phyloP scores from a whole-genome alignment of 257 asterid species.

The Ballota nigra region DNA sequence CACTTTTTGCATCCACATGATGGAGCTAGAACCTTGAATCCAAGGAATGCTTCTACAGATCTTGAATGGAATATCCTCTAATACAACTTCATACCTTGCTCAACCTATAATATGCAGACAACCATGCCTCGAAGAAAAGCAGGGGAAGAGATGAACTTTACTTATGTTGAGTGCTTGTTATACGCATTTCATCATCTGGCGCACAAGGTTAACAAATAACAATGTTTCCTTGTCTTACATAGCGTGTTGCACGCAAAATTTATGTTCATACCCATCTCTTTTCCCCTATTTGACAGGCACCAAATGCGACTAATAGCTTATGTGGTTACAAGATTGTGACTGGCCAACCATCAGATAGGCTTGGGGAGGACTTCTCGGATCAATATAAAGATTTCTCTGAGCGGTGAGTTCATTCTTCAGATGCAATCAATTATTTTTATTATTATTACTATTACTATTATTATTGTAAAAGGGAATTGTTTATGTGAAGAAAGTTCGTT shows the following conservation, averaged over 20 bases:
- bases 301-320: constrained; percentile 85
- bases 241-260: constrained; percentile 8
- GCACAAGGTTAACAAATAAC: constrained; percentile 56
- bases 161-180: constrained; percentile 83
- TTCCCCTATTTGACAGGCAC: constrained; percentile 55
- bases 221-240: constrained; percentile 18
- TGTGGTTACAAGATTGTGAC: constrained; percentile 97
- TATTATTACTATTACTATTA: too few relatives aligned
- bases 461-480: not conserved
- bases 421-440: not conserved
- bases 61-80: constrained; percentile 18
- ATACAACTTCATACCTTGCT: constrained; percentile 12
- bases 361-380: constrained; percentile 94
- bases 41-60: constrained; percentile 6
- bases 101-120: constrained; percentile 45
- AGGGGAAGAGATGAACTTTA: constrained; percentile 88
- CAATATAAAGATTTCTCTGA: constrained; percentile 68
- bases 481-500: not conserved
- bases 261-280: constrained; percentile 19
- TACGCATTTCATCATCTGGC: constrained; percentile 89
- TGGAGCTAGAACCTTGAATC: constrained; percentile 14
- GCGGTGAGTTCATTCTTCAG: constrained; percentile 46
- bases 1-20: constrained; percentile 5
- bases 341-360: constrained; percentile 97
- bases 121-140: constrained; percentile 78